Percentiles rank a stretch among this genome's conserved stretches.
Evolutionary conservation across 2,329 filamentous ascomycete genomes (phyloP).

Genomic region (Aspergillus neoniger): DNA sequence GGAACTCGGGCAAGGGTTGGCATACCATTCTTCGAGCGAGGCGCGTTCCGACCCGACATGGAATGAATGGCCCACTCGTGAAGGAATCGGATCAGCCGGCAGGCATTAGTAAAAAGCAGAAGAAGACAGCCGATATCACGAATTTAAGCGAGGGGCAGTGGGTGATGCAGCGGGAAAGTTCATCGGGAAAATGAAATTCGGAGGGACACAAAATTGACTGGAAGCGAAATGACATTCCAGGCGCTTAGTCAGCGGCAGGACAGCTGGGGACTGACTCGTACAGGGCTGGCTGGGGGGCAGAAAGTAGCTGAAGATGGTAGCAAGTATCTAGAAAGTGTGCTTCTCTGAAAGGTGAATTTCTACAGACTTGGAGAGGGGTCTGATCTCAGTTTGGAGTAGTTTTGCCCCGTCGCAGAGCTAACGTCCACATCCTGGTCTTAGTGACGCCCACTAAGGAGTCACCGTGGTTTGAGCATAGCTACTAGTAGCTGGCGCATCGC

Average conservation of each 20-base stretch:
- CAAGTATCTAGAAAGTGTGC: background rate
- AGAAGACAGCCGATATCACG: background rate
- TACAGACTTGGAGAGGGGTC: background rate
- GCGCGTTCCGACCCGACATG: slow-evolving; percentile 41
- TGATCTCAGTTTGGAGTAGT: background rate
- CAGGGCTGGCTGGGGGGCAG: background rate
- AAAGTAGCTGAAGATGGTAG: background rate
- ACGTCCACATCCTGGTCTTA: background rate
- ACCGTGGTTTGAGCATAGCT: background rate
- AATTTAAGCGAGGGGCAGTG: background rate
- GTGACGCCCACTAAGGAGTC: background rate
- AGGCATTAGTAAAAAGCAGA: slow-evolving; percentile 13
- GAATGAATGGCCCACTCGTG: slow-evolving; percentile 19
- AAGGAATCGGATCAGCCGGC: slow-evolving; percentile 7
- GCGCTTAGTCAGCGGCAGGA: background rate
- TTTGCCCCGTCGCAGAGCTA: background rate
- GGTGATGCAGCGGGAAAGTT: background rate
- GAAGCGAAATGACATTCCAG: no score
- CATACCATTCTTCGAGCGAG: slow-evolving; percentile 44
- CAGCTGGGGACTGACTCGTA: background rate
- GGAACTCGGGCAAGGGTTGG: background rate
- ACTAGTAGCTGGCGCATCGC: no score
- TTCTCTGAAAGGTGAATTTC: background rate
- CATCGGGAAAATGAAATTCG: background rate
- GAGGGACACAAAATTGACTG: no score